phyloP scores from a whole-genome alignment of 1,284 basidiomycete species.

The Boletus mariae region DNA sequence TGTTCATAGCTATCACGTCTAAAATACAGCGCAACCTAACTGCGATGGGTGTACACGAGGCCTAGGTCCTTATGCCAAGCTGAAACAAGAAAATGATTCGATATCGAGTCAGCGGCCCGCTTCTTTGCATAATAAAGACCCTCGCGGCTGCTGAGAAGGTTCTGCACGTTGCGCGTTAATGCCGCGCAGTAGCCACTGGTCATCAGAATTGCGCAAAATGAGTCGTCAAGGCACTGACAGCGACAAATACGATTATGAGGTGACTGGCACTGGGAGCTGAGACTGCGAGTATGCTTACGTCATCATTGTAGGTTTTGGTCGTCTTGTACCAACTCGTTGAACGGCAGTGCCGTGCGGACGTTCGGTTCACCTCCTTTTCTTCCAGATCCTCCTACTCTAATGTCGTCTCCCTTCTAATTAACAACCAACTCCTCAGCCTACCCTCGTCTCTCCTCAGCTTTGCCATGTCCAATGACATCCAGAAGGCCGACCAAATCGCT shows the following conservation, averaged over 20 bases:
- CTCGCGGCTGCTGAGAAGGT: background rate
- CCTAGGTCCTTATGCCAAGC: background rate
- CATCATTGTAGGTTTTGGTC: constrained; percentile 12
- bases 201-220: constrained; percentile 8
- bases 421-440: constrained; percentile 9
- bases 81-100: background rate
- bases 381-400: constrained; percentile 29
- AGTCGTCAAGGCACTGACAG: background rate
- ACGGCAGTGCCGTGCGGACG: constrained; percentile 20
- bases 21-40: background rate
- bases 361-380: constrained; percentile 24
- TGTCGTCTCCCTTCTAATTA: constrained; percentile 28
- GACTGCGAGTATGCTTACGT: constrained; percentile 23
- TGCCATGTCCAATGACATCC: constrained; percentile 50
- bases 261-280: background rate
- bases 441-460: constrained; percentile 3
- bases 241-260: no score
- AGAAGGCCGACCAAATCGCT: constrained; percentile 79
- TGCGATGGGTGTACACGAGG: background rate
- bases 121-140: background rate
- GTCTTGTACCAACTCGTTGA: constrained; percentile 9
- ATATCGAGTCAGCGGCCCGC: background rate
- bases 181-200: background rate
- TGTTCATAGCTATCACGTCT: background rate
- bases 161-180: no score